phyloP scores from a whole-genome alignment of 768 basidiomycete species.

The Termitomyces sp. region DNA sequence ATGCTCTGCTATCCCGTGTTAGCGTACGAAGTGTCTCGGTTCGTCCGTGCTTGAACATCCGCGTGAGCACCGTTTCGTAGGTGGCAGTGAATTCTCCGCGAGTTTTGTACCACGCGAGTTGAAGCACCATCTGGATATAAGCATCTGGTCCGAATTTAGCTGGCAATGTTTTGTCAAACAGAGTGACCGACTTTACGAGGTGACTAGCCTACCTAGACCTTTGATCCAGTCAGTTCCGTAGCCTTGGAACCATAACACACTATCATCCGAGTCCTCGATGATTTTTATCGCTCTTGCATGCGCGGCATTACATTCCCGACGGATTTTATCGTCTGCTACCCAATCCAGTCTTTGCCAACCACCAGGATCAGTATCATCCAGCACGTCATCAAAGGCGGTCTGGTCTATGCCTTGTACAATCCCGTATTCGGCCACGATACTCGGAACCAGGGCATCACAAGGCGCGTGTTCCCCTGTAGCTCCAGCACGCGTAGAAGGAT shows the following conservation, averaged over 20 bases:
- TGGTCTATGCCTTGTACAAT: constrained; percentile 64
- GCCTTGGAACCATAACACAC: constrained; percentile 75
- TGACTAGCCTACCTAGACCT: constrained; percentile 47
- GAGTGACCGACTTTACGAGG: background rate
- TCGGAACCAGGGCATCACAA: constrained; percentile 87
- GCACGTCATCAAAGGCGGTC: constrained; percentile 32
- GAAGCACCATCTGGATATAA: constrained; percentile 87
- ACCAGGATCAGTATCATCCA: constrained; percentile 10
- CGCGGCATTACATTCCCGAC: constrained; percentile 56
- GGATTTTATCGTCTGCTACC: constrained; percentile 60
- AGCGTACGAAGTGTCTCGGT: constrained; percentile 87
- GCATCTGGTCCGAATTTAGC: constrained; percentile 67
- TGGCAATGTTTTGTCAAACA: constrained; percentile 4
- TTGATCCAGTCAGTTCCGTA: constrained; percentile 91
- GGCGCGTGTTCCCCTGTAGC: constrained; percentile 90
- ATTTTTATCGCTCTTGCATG: constrained; percentile 51
- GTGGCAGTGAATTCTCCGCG: constrained; percentile 79
- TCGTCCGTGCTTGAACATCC: constrained; percentile 81
- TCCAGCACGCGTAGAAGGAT: constrained; percentile 80
- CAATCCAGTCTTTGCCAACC: constrained; percentile 72
- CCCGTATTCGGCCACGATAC: constrained; percentile 81
- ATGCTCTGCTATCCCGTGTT: constrained; percentile 68
- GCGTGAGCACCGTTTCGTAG: constrained; percentile 90
- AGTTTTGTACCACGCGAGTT: constrained; percentile 85
- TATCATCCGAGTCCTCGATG: constrained; percentile 78